These are phyloP conservation scores for Selaginella moellendorffii DNA, from an alignment of 75 land plant species.

Conservation along the genomic window DNA sequence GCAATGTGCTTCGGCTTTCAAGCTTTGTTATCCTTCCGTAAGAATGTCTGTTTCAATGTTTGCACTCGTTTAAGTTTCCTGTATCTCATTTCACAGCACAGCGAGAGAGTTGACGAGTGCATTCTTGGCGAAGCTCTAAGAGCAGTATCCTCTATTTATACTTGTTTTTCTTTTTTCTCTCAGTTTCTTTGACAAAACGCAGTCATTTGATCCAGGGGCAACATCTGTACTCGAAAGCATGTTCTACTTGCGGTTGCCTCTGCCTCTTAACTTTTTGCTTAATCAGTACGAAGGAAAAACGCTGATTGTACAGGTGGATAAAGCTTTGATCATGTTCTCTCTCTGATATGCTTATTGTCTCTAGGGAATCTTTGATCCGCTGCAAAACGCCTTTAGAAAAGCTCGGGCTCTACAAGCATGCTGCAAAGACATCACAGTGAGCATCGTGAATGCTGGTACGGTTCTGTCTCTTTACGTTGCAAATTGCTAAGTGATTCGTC, in stretches of 20 bases:
- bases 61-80: no score
- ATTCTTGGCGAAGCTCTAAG: constrained; percentile 53
- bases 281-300: constrained; percentile 43
- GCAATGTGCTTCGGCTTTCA: background rate
- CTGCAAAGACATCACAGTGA: constrained; percentile 35
- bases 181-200: constrained; percentile 21
- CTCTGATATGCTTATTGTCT: background rate
- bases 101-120: constrained; percentile 55
- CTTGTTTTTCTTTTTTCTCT: background rate
- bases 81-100: no score
- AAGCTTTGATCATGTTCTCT: background rate
- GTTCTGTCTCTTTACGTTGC: background rate
- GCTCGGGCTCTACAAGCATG: constrained; percentile 43
- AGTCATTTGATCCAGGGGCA: constrained; percentile 86
- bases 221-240: constrained; percentile 52
- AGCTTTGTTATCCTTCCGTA: background rate
- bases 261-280: constrained; percentile 76
- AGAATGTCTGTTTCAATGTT: no score
- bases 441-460: constrained; percentile 70
- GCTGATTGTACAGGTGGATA: constrained; percentile 55
- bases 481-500: background rate
- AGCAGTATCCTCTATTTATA: constrained; percentile 64
- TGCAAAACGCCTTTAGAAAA: constrained; percentile 32
- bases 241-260: constrained; percentile 41
- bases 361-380: constrained; percentile 75